Evolutionary conservation across 2,329 filamentous ascomycete species (phyloP), one percentile per base, ranked within the genome.

Genomic region (Cladosporium sp.): DNA sequence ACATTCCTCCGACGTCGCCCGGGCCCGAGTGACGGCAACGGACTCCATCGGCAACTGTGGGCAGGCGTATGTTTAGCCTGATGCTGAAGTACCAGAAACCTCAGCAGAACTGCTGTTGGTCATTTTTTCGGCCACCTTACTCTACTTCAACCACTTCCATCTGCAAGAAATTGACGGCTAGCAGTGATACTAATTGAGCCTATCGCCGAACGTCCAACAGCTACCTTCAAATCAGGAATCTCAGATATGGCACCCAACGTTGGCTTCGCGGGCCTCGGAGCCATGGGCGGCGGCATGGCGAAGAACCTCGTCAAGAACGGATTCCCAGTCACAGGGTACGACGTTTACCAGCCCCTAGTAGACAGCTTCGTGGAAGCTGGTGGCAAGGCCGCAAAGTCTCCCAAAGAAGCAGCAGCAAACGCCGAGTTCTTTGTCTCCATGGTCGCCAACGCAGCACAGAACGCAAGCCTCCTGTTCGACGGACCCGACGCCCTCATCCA

Each of bases 241-340:
- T 11, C 35, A 9, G n/a, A n/a, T 11, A 50, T 50, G 48, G 22
- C 48, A 14, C 51, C 51, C 6, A 53, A 37, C 33, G 54, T 66
- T 34, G 63, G 59, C 41, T 88, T 89, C 70, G 83, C 86, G 58
- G 86, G 86, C 74, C 83, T 90, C 3, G 86, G 86, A 53, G 86
- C 86, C 69, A 89, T 89, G 86, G 86, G 86, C 65, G 86, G 88
- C 67, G 86, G 86, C 65, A 89, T 90, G 86, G 86, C 86, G 58
- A 86, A 81, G 55, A 79, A 89, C 65, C 79, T 90, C 43, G 74
- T 89, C 61, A 81, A 82, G 59, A 72, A 79, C 58, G 84, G 84
- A 54, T 87, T 85, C 68, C 56, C 72, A 22, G 85, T 89, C 19
- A 84, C 80, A 18, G 86, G 86, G 52, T 89, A 83, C 66, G 86